Evolutionary conservation across 2,329 filamentous ascomycete genomes (phyloP), one percentile per base, ranked within the genome.

Genomic region (Colletotrichum euphorbiae): DNA sequence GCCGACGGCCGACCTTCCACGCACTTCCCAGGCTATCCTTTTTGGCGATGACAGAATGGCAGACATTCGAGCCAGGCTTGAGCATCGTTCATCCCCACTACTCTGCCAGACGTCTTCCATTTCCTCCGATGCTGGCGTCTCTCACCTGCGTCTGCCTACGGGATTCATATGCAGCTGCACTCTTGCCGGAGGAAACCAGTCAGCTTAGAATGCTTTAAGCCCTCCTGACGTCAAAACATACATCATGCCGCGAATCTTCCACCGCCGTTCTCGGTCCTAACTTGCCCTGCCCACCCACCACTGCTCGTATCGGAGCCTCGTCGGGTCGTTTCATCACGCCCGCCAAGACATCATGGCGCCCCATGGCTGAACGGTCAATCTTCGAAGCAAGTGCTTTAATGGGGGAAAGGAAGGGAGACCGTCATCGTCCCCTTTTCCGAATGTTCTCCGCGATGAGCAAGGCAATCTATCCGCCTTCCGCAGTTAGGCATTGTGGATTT

Each of bases 171-270:
- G 19, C n/a, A 33, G 13, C 51, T 17, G 13, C n/a, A 40, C 31
- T 17, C 19, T 21, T 45, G 15, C n/a, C 7, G 28, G 42, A 45
- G 17, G 17, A 28, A 33, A 15, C 33, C 61, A 54, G 61, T 65
- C 66, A 66, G 61, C 61, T 69, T 69, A 56, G 59, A 65, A 31
- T n/a, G 28, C 33, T 55, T 54, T 38, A 65, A 60, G 61, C 61
- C 58, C 33, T 50, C 42, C 65, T 69, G 66, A 66, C 61, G 66
- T 66, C 66, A 66, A 69, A 69, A 55, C 48, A 40, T 51, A 38
- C 46, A 42, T 19, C 31, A 33, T 33, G 24, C 15, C 15, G 42
- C 33, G 19, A 24, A 62, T 15, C 36, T 33, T 31, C 48, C 61
- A 50, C 54, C 54, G 61, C 24, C 42, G 7, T 54, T 13, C 36